These are phyloP conservation scores for Lasiodiplodia citricola DNA, from an alignment of 2,329 filamentous ascomycete species.

Conservation along the genomic window DNA sequence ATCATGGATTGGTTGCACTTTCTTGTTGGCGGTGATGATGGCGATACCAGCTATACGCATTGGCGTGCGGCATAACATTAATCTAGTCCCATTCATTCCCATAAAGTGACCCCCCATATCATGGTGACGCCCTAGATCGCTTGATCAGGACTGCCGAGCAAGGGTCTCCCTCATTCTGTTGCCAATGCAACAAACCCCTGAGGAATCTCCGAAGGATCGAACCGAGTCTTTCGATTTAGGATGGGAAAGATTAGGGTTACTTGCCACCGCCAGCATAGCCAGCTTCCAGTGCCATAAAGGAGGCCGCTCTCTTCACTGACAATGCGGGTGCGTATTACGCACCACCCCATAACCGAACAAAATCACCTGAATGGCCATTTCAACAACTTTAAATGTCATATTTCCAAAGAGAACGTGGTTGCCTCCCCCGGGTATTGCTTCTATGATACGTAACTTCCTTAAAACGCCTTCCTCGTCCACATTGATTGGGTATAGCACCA, in stretches of 20 bases:
- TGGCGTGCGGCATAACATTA: not conserved
- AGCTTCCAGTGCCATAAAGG: too few relatives aligned
- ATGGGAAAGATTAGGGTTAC: too few relatives aligned
- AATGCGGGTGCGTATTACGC: too few relatives aligned
- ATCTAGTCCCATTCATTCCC: not conserved
- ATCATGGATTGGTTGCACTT: not conserved
- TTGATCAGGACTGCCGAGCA: too few relatives aligned
- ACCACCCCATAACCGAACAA: too few relatives aligned
- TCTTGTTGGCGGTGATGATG: not conserved
- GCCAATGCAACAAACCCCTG: not conserved
- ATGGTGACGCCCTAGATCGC: too few relatives aligned
- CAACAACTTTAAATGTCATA: not conserved
- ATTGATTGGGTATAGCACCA: constrained; percentile 56
- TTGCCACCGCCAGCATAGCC: not conserved
- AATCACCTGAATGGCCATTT: not conserved
- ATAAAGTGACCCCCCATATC: not conserved
- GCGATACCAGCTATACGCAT: constrained; percentile 7
- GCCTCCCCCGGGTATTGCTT: not conserved
- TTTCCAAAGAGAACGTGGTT: not conserved
- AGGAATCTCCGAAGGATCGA: too few relatives aligned
- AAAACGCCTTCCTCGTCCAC: constrained; percentile 22
- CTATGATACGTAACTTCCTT: not conserved
- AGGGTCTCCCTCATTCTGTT: not conserved
- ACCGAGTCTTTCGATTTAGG: too few relatives aligned
- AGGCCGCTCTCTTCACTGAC: too few relatives aligned